Conservation (phyloP, 2,329 filamentous ascomycete species). For the Ceratocystis harringtonii region DNA sequence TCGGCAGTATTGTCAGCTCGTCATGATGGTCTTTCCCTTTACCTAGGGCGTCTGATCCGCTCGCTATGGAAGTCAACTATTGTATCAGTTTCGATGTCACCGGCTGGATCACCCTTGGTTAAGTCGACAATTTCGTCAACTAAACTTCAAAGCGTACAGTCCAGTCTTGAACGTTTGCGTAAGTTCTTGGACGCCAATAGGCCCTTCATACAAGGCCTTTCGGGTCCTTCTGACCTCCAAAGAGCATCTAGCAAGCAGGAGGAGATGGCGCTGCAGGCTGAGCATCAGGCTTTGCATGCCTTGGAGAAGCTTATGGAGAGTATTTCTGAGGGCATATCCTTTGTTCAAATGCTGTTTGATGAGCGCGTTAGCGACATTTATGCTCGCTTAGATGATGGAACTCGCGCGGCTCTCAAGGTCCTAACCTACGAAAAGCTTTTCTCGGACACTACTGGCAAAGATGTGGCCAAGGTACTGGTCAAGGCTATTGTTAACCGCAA, state of each 20-base stretch:
- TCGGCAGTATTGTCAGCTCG: constrained; percentile 76
- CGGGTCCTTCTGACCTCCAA: constrained; percentile 76
- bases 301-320: constrained; percentile 73
- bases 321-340: constrained; percentile 92
- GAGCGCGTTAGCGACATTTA: constrained; percentile 85
- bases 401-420: constrained; percentile 53
- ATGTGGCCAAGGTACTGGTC: constrained; percentile 83
- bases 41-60: constrained; percentile 74
- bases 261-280: constrained; percentile 80
- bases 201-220: constrained; percentile 80
- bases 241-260: constrained; percentile 70
- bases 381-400: constrained; percentile 53
- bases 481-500: constrained; percentile 98
- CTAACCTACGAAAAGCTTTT: constrained; percentile 85
- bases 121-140: constrained; percentile 47
- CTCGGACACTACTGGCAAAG: constrained; percentile 60
- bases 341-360: constrained; percentile 86
- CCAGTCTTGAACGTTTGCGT: constrained; percentile 61
- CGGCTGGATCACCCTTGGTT: constrained; percentile 48
- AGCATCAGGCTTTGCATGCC: constrained; percentile 82
- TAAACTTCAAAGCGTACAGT: constrained; percentile 65
- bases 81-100: constrained; percentile 37
- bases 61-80: constrained; percentile 76
- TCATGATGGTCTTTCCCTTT: constrained; percentile 75
- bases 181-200: constrained; percentile 79